Evolutionary conservation across 1,139 yeast genomes (phyloP).

Genomic region (Blastobotrys aristatus): DNA sequence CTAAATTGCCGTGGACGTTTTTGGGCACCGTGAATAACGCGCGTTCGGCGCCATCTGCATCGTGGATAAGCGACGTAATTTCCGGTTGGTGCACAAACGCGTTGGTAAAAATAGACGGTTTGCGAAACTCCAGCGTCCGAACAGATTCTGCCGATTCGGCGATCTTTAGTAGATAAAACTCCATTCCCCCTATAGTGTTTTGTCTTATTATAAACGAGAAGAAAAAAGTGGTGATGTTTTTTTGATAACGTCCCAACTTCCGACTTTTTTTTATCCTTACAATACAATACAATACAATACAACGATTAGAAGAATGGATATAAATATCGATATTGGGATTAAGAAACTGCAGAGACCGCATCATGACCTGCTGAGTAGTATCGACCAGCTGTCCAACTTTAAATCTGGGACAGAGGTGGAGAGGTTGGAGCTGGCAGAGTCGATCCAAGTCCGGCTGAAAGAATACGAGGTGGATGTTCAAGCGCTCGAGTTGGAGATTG

Average conservation of each 20-base stretch:
- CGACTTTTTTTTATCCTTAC: background rate
- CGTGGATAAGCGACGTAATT: slow-evolving; percentile 56
- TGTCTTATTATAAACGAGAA: background rate
- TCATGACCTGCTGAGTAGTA: slow-evolving; percentile 23
- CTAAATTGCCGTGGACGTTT: background rate
- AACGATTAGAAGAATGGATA: no score
- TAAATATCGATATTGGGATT: slow-evolving; percentile 4
- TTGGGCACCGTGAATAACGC: slow-evolving; percentile 39
- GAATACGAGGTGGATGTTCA: slow-evolving; percentile 26
- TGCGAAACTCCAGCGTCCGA: slow-evolving; percentile 41
- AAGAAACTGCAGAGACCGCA: slow-evolving; percentile 17
- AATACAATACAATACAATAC: no score
- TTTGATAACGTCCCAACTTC: slow-evolving; percentile 5
- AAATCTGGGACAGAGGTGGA: slow-evolving; percentile 18
- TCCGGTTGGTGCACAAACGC: slow-evolving; percentile 52
- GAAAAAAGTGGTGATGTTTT: background rate
- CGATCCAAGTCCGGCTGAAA: slow-evolving; percentile 29
- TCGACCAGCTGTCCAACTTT: slow-evolving; percentile 20
- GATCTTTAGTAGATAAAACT: slow-evolving; percentile 25
- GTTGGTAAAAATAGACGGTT: slow-evolving; percentile 61
- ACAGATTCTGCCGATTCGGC: slow-evolving; percentile 31
- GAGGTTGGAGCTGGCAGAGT: slow-evolving; percentile 30
- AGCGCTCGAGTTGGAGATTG: slow-evolving; percentile 21
- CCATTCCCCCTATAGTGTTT: no score
- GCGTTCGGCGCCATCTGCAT: slow-evolving; percentile 53